A percentile compares a stretch with the other conserved stretches of the same genome.
Evolutionary conservation across 768 basidiomycete species (phyloP).

Genomic region (Suillus discolor): DNA sequence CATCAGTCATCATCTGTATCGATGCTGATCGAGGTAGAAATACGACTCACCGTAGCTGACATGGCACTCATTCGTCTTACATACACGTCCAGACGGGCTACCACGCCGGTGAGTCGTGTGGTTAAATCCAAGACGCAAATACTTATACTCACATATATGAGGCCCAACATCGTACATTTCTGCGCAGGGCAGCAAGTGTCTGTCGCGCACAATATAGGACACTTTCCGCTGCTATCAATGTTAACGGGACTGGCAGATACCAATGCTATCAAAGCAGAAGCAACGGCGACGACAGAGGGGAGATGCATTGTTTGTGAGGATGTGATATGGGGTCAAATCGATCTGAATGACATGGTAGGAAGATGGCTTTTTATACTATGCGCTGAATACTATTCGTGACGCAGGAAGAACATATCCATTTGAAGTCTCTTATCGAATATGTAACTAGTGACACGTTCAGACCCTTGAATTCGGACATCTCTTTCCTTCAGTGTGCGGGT

Average conservation of each 20-base stretch:
- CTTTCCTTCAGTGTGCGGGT: no score
- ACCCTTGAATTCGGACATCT: background rate
- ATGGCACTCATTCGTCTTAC: no score
- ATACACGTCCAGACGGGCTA: background rate
- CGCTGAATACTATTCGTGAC: background rate
- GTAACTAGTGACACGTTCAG: background rate
- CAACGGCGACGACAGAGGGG: background rate
- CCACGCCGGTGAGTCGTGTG: background rate
- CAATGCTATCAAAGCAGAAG: background rate
- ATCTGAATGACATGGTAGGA: background rate
- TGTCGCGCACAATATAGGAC: background rate
- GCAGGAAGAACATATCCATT: background rate
- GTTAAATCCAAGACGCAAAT: background rate
- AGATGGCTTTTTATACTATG: background rate
- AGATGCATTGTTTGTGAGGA: background rate
- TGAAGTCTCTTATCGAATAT: background rate
- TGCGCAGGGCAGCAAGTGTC: accelerated
- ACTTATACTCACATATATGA: background rate
- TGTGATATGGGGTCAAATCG: background rate
- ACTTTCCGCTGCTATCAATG: background rate
- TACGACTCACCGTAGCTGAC: background rate
- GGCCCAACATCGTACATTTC: background rate
- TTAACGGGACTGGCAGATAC: background rate
- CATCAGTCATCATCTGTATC: background rate
- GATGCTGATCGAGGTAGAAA: background rate